phyloP scores from a whole-genome alignment of 192 early-diverging fungal species.

The Entomortierella chlamydospora region DNA sequence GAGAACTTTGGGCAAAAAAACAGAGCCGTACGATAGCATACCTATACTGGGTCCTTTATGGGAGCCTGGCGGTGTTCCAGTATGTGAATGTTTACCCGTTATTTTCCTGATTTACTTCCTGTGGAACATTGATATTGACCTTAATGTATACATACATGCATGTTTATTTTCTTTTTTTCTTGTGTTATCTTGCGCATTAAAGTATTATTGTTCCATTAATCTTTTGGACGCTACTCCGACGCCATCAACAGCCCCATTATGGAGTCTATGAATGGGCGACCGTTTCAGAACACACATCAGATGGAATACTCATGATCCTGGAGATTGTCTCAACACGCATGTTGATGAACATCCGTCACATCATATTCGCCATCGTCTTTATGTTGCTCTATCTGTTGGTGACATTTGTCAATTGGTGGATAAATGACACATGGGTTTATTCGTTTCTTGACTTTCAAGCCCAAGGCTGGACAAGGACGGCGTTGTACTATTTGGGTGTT shows the following conservation, averaged over 20 bases:
- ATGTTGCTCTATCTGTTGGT: conserved; percentile 1
- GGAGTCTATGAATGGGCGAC: conserved; percentile 28
- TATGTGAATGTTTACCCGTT: conserved; percentile 2
- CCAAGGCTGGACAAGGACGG: too few relatives aligned
- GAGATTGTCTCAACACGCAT: conserved; percentile 16
- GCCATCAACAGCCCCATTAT: conserved; percentile 1
- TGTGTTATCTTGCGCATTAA: background rate
- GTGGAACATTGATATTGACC: too few relatives aligned
- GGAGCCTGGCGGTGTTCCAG: conserved; percentile 18
- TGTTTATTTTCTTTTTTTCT: too few relatives aligned
- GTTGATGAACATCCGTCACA: conserved; percentile 15
- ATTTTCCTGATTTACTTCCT: background rate
- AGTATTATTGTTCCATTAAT: conserved; percentile 21
- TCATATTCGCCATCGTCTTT: conserved; percentile 13
- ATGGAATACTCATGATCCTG: conserved; percentile 11
- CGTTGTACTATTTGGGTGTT: too few relatives aligned
- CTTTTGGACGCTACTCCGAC: conserved; percentile 8
- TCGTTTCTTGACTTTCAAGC: too few relatives aligned
- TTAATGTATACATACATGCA: too few relatives aligned
- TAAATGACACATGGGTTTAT: too few relatives aligned
- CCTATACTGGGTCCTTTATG: conserved; percentile 28
- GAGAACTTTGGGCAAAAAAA: conserved; percentile 2
- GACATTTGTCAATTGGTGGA: conserved; percentile 2
- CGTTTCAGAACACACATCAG: conserved; percentile 12
- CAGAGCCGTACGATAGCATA: background rate